Evolutionary conservation across 2,329 filamentous ascomycete species (phyloP), one percentile per base, ranked within the genome.

Genomic region (Ceratocystis papillata): DNA sequence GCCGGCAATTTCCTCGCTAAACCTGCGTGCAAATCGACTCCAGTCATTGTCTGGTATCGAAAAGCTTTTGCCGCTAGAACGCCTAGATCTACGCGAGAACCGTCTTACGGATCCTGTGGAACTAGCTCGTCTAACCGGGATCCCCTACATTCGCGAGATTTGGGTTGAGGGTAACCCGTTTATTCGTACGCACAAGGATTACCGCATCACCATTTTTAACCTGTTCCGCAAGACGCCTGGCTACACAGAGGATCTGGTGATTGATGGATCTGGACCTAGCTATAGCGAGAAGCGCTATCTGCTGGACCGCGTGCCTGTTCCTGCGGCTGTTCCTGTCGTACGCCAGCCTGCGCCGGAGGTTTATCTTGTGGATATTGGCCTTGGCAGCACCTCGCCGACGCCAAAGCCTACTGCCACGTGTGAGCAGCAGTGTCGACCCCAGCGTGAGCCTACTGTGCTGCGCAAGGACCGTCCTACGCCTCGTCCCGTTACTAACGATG

Each of bases 81-180:
- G 93, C 67, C 79, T 99, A 41, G 93, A 99, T 75, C 79, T 99
- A 37, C 83, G 94, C 70, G 94, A 97, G 72, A 99, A 99, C 76
- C 85, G 83, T 67, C 77, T 99, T 64, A 87, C 86, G n/a, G 94
- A 99, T 73, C 93, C 93, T 0, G 89, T 87, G 65, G 94, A 99
- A 75, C 78, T 96, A 69, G 93, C 92, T 61, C 84, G 94, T 67
- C 79, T 99, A 67, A 96, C 93, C 0, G 87, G 88, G 64, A 91
- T 96, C 63, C 92, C 94, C 30, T 89, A 96, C 64, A 88, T 99
- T 70, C 86, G 87, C 67, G 93, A 97, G 74, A 87, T 99, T 41
- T 99, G 92, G 82, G 88, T 99, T 17, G 84, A 88, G 68, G 90
- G 90, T 25, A 99, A 99, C 72, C 90, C 92, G 0, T 96, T 97